Evolutionary conservation across 2,329 filamentous ascomycete species (phyloP), one percentile per base, ranked within the genome.

Genomic region (Paraconiothyrium brasiliense): DNA sequence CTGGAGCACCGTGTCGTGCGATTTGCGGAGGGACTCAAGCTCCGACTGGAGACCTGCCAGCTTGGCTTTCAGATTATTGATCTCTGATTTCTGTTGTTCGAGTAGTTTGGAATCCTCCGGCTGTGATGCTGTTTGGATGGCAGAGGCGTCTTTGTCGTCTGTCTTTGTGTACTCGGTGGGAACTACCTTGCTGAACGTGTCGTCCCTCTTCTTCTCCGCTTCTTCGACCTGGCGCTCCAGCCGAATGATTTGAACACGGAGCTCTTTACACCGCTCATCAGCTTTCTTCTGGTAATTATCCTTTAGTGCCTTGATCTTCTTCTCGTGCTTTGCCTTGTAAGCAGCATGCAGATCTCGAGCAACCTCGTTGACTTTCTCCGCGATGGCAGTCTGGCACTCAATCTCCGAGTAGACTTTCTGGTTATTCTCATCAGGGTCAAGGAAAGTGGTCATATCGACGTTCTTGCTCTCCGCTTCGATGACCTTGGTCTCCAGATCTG

Each of bases 291-390:
- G 93, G 80, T 98, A 90, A 73, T 85, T 87, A 71, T 89, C 88
- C 76, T 90, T 98, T 67, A 99, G 84, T 4, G 94, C 94, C 0
- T 92, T 87, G 48, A 98, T 94, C 83, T 99, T 99, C 65, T 90
- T 92, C 82, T 98, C 94, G 77, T 99, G 95, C 82, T 99, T 99
- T 75, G 91, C 89, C 82, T 97, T 98, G 86, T 99, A 99, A 11
- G 97, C 85, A 0, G 90, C 86, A 76, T 99, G 95, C 44, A 99
- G 85, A 75, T 99, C 95, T 34, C 93, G 87, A n/a, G 80, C 81
- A 11, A 84, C 79, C 20, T 82, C 80, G 50, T 94, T 94, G 44
- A 98, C 93, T 67, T 94, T 93, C 79, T 97, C 93, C 24, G 97
- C 94, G 54, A 97, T 91, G 66, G 97, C 93, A 43, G 82, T 83